Conservation (phyloP, 1,284 basidiomycete species). For the Ceratobasidium theobromae region DNA sequence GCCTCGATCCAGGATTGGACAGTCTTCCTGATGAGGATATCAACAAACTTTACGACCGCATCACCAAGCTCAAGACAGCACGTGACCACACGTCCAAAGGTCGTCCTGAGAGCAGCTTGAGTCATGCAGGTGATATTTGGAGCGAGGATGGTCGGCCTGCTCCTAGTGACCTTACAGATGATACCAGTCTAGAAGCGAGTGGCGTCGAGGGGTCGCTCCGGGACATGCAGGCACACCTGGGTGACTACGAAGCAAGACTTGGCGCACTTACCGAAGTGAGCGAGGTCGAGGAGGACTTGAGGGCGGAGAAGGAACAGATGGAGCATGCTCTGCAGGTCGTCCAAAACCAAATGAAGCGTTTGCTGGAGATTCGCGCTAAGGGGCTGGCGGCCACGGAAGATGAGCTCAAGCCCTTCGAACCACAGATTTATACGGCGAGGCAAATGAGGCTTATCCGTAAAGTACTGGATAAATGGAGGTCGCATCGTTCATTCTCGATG, state of each 20-base stretch:
- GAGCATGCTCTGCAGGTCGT: slow-evolving; percentile 81
- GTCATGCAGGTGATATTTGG: slow-evolving; percentile 82
- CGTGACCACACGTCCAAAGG: slow-evolving; percentile 69
- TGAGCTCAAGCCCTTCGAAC: slow-evolving; percentile 65
- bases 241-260: slow-evolving; percentile 63
- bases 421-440: slow-evolving; percentile 75
- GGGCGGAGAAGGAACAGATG: slow-evolving; percentile 88
- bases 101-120: slow-evolving; percentile 52
- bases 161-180: slow-evolving; percentile 76
- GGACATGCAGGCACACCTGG: slow-evolving; percentile 70
- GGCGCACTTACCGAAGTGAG: slow-evolving; percentile 68
- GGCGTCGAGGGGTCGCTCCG: slow-evolving; percentile 66
- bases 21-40: slow-evolving; percentile 90
- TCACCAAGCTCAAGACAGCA: slow-evolving; percentile 88
- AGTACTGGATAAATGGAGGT: slow-evolving; percentile 82
- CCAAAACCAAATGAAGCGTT: slow-evolving; percentile 77
- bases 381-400: slow-evolving; percentile 62
- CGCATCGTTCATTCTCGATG: slow-evolving; percentile 84
- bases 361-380: slow-evolving; percentile 75
- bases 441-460: slow-evolving; percentile 78
- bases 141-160: slow-evolving; percentile 72
- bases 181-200: slow-evolving; percentile 76
- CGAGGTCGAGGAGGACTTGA: slow-evolving; percentile 75
- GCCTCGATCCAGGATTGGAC: slow-evolving; percentile 83
- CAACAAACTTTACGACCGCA: slow-evolving; percentile 89